Base-by-base conservation (phyloP, 1,284 basidiomycete genomes). In the Puccinia horiana region DNA sequence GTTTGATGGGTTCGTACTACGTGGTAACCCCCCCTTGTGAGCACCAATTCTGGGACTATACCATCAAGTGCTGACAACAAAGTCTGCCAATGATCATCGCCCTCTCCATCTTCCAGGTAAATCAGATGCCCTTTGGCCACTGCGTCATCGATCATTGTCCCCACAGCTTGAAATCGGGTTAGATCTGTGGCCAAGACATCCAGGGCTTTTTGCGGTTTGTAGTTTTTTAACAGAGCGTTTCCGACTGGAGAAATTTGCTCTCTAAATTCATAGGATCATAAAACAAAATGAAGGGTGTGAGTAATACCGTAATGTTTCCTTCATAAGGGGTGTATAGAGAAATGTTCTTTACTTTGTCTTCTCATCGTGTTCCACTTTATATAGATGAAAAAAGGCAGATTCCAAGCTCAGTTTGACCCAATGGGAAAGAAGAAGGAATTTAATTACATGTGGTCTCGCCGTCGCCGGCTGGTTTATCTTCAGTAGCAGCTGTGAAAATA, bases 81-180 rank as follows among this genome's bases (percentile, higher is more conserved):
- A 47, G n/a, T 69, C 42, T 69, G 65, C 40, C 40, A 70, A 12
- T 70, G 37, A 70, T 70, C 67, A 32, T 70, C 67, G 6, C 29
- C 42, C 29, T 70, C 67, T 8, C 67, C 67, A 70, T 70, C 67
- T 11, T 70, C 67, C n/a, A 70, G 2, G 23, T 70, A 49, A 4
- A 70, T 37, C 47, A 70, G 32, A 8, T 70, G 6, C 6, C 67
- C 67, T 5, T 44, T 32, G 5, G 37, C 29, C n/a, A 70, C 47
- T 20, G 67, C 44, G 6, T 44, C 37, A 47, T 9, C 23, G 18
- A 70, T 70, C 35, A 8, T 9, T 14, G n/a, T 1, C 9, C 67
- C 23, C 16, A 70, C 4, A 11, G 8, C 40, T 3, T 47, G 5
- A 26, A 70, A 47, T 47, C 47, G 40, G 4, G 3, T n/a, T 23